Percentiles rank a stretch among this genome's conserved stretches.
phyloP scores from a whole-genome alignment of 1,139 yeast species.

The Pichia sp. region DNA sequence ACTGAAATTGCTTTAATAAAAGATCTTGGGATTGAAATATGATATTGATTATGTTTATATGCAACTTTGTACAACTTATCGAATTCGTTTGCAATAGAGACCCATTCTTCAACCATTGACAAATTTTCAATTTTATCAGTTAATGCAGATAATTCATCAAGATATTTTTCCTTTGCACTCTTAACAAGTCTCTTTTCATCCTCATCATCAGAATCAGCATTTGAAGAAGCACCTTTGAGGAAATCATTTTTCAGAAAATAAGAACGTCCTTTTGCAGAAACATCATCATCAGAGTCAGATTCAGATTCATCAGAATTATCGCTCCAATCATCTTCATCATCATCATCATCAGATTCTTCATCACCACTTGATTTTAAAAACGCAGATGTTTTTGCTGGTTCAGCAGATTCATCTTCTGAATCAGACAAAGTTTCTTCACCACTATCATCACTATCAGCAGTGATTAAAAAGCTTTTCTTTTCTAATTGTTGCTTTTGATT shows the following conservation, averaged over 20 bases:
- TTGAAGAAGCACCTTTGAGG: constrained; percentile 46
- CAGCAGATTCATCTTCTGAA: constrained; percentile 30
- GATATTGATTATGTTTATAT: constrained; percentile 69
- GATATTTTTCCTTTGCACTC: constrained; percentile 85
- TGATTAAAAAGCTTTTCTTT: constrained; percentile 18
- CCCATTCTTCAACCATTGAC: constrained; percentile 76
- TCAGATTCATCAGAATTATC: constrained; percentile 35
- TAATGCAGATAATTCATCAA: constrained; percentile 74
- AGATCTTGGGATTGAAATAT: constrained; percentile 61
- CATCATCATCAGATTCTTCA: constrained; percentile 31
- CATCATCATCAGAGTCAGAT: constrained; percentile 34
- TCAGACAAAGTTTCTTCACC: constrained; percentile 31
- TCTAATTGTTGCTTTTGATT: constrained; percentile 16
- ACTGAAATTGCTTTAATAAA: constrained; percentile 65
- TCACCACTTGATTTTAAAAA: constrained; percentile 27
- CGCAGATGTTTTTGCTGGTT: constrained; percentile 24
- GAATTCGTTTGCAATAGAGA: constrained; percentile 64
- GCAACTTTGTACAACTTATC: constrained; percentile 67
- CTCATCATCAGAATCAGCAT: constrained; percentile 44
- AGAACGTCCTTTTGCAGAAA: constrained; percentile 42
- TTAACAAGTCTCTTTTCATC: constrained; percentile 81
- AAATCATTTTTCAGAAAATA: constrained; percentile 51
- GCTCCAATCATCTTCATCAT: constrained; percentile 31
- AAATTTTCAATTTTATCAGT: constrained; percentile 64
- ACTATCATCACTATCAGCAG: constrained; percentile 14